Base-by-base conservation (phyloP, 106 monocot species). In the Acanthochlamys bracteata region DNA sequence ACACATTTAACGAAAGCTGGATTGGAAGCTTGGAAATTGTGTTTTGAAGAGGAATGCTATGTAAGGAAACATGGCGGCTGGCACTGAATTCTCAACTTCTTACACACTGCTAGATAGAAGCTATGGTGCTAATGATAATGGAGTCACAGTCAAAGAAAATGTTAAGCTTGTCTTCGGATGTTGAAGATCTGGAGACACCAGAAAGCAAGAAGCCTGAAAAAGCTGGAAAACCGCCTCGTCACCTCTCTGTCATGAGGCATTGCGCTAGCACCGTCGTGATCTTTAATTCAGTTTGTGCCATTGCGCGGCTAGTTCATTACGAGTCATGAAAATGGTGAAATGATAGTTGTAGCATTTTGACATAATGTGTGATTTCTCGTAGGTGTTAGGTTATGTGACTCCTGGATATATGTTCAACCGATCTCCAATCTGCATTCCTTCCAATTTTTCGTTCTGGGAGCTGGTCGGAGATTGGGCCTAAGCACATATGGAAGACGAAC, bases 401-500 rank as follows among this genome's bases (percentile, higher is more conserved):
- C 63, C 63, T 21, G 45, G 63, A 11, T 45, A 42, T 40, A 43
- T 0, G 11, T 45, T 42, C 42, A 3, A 42, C 22, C 0, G 63
- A 45, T 23, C 41, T 10, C 20, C 43, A 42, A 12, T 20, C 63
- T 43, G 43, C 7, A 12, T 46, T 63, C 45, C 13, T 63, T 0
- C 63, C 42, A 8, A 24, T 42, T 39, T 63, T 63, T 21, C 63
- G 63, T n/a, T 82, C 82, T 11, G 77, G 76, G n/a, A 69, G 76
- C 65, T 82, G 73, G 24, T 74, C 77, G 7, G 77, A 77, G 57
- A 82, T 73, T 20, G 77, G 82, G 20, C 66, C 61, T 20, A 77
- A 74, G 24, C 13, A 39, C 4, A 59, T 41, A 82, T 82, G 82
- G 82, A 82, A 64, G 82, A 82, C 53, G 74, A 82, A 27, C 71